Conservation (phyloP, 116 monocot genomes). For the Posidonia oceanica region DNA sequence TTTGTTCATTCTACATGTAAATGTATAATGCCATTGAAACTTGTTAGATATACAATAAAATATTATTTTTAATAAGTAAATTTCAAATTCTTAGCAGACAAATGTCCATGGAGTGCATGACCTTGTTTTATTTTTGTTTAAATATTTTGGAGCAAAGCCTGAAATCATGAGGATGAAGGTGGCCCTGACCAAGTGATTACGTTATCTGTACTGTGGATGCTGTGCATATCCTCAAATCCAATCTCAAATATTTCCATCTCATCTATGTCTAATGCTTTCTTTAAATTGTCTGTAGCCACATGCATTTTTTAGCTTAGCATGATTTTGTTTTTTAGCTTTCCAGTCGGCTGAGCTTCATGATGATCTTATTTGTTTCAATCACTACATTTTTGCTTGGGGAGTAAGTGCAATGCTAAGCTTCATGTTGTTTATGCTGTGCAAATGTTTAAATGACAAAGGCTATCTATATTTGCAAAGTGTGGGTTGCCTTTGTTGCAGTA, state of each 20-base stretch:
- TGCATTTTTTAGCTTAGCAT: too few relatives aligned
- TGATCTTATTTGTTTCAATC: background rate
- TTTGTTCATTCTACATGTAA: slow-evolving; percentile 30
- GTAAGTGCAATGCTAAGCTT: background rate
- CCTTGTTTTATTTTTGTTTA: background rate
- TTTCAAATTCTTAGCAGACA: background rate
- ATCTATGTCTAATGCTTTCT: too few relatives aligned
- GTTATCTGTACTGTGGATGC: too few relatives aligned
- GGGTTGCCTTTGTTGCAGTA: background rate
- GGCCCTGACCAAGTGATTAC: background rate
- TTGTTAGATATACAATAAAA: background rate
- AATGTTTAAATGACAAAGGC: background rate
- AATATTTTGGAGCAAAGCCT: background rate
- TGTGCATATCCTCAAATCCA: too few relatives aligned
- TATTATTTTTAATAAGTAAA: background rate
- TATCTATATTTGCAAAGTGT: too few relatives aligned
- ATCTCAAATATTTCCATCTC: too few relatives aligned
- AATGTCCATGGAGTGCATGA: background rate
- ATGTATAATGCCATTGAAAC: background rate
- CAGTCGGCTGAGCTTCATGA: too few relatives aligned
- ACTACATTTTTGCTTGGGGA: background rate
- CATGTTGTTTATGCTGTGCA: background rate
- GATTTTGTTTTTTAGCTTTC: too few relatives aligned
- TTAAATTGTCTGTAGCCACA: too few relatives aligned
- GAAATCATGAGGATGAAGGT: background rate